Base-by-base conservation (phyloP, 441 rosid species). In the Jatropha podagrica region DNA sequence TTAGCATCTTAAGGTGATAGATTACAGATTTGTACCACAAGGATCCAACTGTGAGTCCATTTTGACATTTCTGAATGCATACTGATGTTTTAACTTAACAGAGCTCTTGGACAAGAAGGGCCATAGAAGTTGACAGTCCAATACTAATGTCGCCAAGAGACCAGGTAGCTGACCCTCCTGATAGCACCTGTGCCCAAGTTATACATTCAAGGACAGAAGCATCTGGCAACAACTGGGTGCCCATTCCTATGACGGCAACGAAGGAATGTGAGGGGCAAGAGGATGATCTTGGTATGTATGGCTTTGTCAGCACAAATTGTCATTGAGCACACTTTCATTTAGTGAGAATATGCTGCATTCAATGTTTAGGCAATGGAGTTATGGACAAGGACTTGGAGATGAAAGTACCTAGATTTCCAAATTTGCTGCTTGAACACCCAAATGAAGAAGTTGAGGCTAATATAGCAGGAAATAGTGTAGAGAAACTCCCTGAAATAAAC, bases 51-150 rank as follows among this genome's bases (percentile, higher is more conserved):
- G 40, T 38, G 17, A 52, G n/a, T 41, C 20, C n/a, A 9, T 68
- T 52, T 4, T 65, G 68, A 42, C 40, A 41, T 65, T 63, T 55
- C 69, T 51, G 38, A 27, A 69, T 42, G 78, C 64, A 66, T 18
- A 13, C 26, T 70, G 60, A 55, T 42, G 56, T 67, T 78, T 69
- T 77, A 42, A 37, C 38, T 78, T 60, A 73, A 69, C 82, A 88
- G 86, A 86, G 83, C 81, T 88, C 84, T n/a, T 84, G 89, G 86
- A 88, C 85, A 20, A 86, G 79, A 71, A 77, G 69, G 65, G 79
- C 46, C 4, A 74, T 76, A 14, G 83, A 81, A 79, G 82, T 76
- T 74, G 88, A 81, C 65, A 80, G 84, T 55, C 82, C 85, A 74
- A 75, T 69, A 54, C 77, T 80, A 68, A 55, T 42, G 40, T 76